Conservation (phyloP, 805 yeast genomes). For the Vanderwaltozyma yarrowii region DNA sequence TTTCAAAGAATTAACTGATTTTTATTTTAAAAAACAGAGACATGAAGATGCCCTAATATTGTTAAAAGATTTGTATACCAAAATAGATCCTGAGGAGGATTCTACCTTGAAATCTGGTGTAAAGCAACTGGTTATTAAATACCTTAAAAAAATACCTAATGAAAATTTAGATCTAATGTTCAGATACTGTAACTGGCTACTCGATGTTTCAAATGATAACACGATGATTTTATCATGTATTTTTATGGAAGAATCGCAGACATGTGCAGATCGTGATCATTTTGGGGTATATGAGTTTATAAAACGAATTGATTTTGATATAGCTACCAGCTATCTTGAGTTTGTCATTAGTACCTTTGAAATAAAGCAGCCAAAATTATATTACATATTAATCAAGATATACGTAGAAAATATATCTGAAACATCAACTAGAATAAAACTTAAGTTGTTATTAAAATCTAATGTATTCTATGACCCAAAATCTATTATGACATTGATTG, state of each 20-base stretch:
- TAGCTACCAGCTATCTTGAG: constrained; percentile 42
- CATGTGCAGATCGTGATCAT: constrained; percentile 49
- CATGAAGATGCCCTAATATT: constrained; percentile 62
- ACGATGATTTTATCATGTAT: constrained; percentile 34
- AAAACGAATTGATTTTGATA: constrained; percentile 15
- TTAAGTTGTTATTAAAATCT: constrained; percentile 29
- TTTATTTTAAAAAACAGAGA: constrained; percentile 49
- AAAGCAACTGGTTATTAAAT: constrained; percentile 31
- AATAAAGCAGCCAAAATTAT: constrained; percentile 31
- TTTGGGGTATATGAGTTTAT: constrained; percentile 44
- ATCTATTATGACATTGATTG: constrained; percentile 22
- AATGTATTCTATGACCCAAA: constrained; percentile 33
- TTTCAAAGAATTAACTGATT: constrained; percentile 65
- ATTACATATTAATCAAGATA: constrained; percentile 35
- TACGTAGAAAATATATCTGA: constrained; percentile 31
- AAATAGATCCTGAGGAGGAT: constrained; percentile 5
- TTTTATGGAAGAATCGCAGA: constrained; percentile 56
- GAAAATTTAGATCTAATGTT: constrained; percentile 45
- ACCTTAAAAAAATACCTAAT: constrained; percentile 45
- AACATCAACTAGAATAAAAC: constrained; percentile 17
- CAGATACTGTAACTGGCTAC: constrained; percentile 41
- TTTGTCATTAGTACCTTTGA: constrained; percentile 34
- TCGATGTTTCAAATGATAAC: constrained; percentile 28
- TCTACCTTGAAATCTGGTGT: constrained; percentile 9
- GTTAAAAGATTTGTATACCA: constrained; percentile 30